Evolutionary conservation across 371 early-diverging fungal genomes (phyloP).

Genomic region (Mucor mucedo): DNA sequence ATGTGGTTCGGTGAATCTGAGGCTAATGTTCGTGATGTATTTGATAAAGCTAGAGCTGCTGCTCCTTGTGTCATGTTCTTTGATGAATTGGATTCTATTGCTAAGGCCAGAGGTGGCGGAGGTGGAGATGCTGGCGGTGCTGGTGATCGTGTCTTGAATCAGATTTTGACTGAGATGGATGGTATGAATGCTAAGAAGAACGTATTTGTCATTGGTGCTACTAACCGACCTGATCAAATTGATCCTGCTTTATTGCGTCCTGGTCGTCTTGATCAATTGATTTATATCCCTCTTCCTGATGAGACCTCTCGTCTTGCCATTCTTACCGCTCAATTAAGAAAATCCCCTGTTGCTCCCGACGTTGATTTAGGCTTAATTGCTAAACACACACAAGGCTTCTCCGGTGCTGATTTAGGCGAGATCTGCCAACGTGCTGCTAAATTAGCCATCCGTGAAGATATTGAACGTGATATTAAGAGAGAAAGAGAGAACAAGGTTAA

Average conservation of each 20-base stretch:
- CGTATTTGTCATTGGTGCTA: constrained; percentile 99
- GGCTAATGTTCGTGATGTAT: constrained; percentile 99
- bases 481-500: constrained; percentile 76
- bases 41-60: constrained; percentile 99
- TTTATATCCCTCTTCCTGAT: constrained; percentile 99
- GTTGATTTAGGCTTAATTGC: constrained; percentile 92
- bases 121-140: constrained; percentile 94
- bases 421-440: constrained; percentile 99
- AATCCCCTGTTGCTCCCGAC: constrained; percentile 91
- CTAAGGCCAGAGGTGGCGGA: constrained; percentile 93
- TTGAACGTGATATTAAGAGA: constrained; percentile 86
- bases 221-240: constrained; percentile 73
- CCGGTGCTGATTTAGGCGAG: constrained; percentile 99
- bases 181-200: constrained; percentile 99
- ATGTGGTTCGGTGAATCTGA: constrained; percentile 99
- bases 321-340: constrained; percentile 93
- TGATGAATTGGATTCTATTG: constrained; percentile 99
- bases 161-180: constrained; percentile 99
- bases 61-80: constrained; percentile 99
- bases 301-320: constrained; percentile 89
- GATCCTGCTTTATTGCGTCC: constrained; percentile 69
- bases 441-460: constrained; percentile 98
- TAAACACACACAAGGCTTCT: constrained; percentile 94
- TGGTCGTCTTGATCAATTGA: constrained; percentile 99
- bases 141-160: constrained; percentile 99